A percentile compares a stretch with the other conserved stretches of the same genome.
Evolutionary conservation across 768 basidiomycete genomes (phyloP).

Genomic region (Lactarius indigo): DNA sequence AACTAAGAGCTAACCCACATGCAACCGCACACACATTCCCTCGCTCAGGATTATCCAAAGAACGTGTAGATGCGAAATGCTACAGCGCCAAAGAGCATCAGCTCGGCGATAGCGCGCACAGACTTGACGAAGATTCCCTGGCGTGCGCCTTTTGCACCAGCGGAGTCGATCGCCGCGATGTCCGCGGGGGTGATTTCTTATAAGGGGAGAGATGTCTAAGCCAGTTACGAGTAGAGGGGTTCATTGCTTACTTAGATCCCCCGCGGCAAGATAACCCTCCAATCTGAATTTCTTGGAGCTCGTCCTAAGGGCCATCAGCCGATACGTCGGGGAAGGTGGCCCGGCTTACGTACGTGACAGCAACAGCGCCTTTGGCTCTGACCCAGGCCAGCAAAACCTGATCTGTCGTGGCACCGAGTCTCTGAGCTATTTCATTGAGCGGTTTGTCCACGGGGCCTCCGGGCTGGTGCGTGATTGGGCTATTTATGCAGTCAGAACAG

Average conservation of each 20-base stretch:
- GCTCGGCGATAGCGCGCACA: constrained; percentile 7
- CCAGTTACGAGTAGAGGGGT: neutral
- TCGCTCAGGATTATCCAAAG: neutral
- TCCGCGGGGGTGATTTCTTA: constrained; percentile 34
- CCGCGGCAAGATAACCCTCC: constrained; percentile 63
- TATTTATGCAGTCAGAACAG: constrained; percentile 27
- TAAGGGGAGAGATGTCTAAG: neutral
- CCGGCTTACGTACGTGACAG: constrained; percentile 62
- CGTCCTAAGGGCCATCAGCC: constrained; percentile 37
- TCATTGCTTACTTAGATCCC: constrained; percentile 50
- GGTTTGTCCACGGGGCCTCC: constrained; percentile 66
- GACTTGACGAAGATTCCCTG: neutral
- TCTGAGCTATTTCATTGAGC: constrained; percentile 48
- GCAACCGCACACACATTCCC: neutral
- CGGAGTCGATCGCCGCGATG: constrained; percentile 52
- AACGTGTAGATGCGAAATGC: constrained; percentile 16
- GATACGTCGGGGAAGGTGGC: neutral
- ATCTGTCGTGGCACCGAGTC: constrained; percentile 51
- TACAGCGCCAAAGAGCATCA: constrained; percentile 17
- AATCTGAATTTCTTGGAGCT: constrained; percentile 65
- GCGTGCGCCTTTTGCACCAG: constrained; percentile 44
- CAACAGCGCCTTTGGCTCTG: constrained; percentile 62
- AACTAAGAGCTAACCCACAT: neutral
- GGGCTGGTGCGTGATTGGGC: constrained; percentile 55
- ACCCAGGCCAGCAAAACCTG: constrained; percentile 73